Conservation (phyloP, 805 yeast genomes). For the Yarrowia divulgata region DNA sequence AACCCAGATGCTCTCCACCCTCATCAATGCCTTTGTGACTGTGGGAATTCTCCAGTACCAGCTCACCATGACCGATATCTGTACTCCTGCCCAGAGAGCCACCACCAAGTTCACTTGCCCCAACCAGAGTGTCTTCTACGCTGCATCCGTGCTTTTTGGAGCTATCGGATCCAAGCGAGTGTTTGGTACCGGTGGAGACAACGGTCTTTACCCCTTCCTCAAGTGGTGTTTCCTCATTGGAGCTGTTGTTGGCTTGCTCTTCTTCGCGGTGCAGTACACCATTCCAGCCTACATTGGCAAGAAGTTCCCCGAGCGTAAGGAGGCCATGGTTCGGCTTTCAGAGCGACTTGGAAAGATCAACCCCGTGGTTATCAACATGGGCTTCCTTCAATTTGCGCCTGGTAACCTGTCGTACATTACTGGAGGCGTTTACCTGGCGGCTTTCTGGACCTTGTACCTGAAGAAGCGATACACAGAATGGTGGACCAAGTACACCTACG, state of each 20-base stretch:
- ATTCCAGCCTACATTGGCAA: constrained; percentile 42
- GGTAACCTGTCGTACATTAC: constrained; percentile 55
- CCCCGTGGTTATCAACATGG: constrained; percentile 56
- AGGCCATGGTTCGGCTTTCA: constrained; percentile 45
- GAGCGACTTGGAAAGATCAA: constrained; percentile 46
- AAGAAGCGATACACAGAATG: constrained; percentile 55
- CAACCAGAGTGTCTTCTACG: constrained; percentile 53
- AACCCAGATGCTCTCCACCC: constrained; percentile 53
- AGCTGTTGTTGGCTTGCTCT: constrained; percentile 23
- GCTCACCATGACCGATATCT: constrained; percentile 46
- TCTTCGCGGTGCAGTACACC: constrained; percentile 25
- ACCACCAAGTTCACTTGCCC: constrained; percentile 55
- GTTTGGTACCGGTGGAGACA: constrained; percentile 42
- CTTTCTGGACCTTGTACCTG: constrained; percentile 56
- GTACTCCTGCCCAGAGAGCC: constrained; percentile 47
- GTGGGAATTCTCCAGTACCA: constrained; percentile 50
- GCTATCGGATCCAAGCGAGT: constrained; percentile 63
- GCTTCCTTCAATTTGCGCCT: constrained; percentile 53
- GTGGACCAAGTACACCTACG: constrained; percentile 63
- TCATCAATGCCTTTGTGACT: constrained; percentile 50
- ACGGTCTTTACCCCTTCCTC: constrained; percentile 64
- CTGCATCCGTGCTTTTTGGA: constrained; percentile 65
- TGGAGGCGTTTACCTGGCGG: constrained; percentile 55
- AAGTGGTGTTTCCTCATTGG: constrained; percentile 73
- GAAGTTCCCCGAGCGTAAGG: constrained; percentile 38